Evolutionary conservation across 2,329 filamentous ascomycete species (phyloP), one percentile per base, ranked within the genome.

Genomic region (Ophiobolus disseminans): DNA sequence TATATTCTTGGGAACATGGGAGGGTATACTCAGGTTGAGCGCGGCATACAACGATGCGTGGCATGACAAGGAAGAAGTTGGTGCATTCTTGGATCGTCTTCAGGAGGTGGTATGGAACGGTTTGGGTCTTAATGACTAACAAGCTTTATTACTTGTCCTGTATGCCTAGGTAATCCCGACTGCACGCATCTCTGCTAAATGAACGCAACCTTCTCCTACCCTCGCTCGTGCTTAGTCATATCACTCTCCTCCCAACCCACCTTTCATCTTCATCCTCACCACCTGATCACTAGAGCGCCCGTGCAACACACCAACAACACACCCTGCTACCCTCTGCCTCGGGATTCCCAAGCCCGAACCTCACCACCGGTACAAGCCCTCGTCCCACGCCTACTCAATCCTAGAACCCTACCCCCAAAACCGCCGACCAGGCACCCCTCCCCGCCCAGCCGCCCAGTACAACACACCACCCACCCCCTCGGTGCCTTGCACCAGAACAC

Each of bases 21-120:
- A 64, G 3, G 73, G 69, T 0, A 48, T 57, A 25, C n/a, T 78
- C 34, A 67, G 59, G 0, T 48, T 78, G 16, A 78, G 75, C 39
- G 70, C 64, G 7, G 75, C 69, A 4, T 79, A 73, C 20, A 78
- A 79, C 45, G 72, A 78, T 45, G 74, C 74, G 0, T 78, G 74
- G 75, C 75, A 78, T 48, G 60, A 58, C 21, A 34, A 53, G 35
- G 45, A 37, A 2, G 45, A 53, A 11, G 45, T 50, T 4, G 21
- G 26, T 38, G 47, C 25, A 5, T 55, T 55, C 21, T 19, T 62
- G n/a, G 34, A 53, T 14, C 19, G 44, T 8, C 41, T 45, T 38
- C 34, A 35, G 28, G 47, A 34, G 16, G 30, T 48, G 13, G 47
- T 46, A 2, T 46, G 38, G 26, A 45, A 10, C 13, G 45, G 45